Conservation (phyloP, 208 protist species). For the Trypanosoma lewisi region DNA sequence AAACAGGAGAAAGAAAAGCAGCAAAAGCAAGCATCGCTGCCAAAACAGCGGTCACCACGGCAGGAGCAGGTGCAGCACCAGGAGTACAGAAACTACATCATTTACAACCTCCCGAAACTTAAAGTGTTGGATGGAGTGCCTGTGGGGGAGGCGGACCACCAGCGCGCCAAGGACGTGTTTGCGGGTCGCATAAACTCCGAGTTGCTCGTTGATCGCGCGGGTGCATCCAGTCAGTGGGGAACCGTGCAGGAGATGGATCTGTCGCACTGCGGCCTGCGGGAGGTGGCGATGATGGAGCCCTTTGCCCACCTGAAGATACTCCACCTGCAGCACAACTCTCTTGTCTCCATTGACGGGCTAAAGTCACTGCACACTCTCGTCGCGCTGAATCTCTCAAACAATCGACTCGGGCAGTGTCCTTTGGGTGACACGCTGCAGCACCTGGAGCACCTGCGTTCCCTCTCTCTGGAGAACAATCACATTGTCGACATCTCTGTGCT, state of each 20-base stretch:
- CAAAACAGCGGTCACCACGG: not conserved
- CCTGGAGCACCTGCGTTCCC: slow-evolving; percentile 60
- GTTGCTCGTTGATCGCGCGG: slow-evolving; percentile 59
- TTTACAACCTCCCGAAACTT: slow-evolving; percentile 91
- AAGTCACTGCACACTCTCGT: slow-evolving; percentile 42
- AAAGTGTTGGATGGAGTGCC: slow-evolving; percentile 88
- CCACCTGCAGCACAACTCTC: slow-evolving; percentile 79
- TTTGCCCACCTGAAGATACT: slow-evolving; percentile 68
- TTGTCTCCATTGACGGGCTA: slow-evolving; percentile 58
- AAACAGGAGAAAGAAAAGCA: no score
- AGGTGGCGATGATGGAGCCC: slow-evolving; percentile 62
- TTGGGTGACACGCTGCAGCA: slow-evolving; percentile 52
- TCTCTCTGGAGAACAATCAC: slow-evolving; percentile 86
- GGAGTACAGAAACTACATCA: slow-evolving; percentile 77
- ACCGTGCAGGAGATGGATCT: slow-evolving; percentile 63
- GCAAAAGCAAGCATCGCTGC: no score
- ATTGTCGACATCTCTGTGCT: slow-evolving; percentile 59
- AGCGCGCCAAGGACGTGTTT: slow-evolving; percentile 63
- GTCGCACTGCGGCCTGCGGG: slow-evolving; percentile 70
- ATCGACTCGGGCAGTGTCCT: slow-evolving; percentile 50
- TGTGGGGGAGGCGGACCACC: slow-evolving; percentile 53
- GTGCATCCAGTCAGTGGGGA: slow-evolving; percentile 39
- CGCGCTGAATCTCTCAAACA: slow-evolving; percentile 84
- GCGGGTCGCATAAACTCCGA: slow-evolving; percentile 78
- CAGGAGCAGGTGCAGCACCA: slow-evolving; percentile 14